phyloP scores from a whole-genome alignment of 1,284 basidiomycete genomes.

The Ceratorhiza oryzae-sativae region DNA sequence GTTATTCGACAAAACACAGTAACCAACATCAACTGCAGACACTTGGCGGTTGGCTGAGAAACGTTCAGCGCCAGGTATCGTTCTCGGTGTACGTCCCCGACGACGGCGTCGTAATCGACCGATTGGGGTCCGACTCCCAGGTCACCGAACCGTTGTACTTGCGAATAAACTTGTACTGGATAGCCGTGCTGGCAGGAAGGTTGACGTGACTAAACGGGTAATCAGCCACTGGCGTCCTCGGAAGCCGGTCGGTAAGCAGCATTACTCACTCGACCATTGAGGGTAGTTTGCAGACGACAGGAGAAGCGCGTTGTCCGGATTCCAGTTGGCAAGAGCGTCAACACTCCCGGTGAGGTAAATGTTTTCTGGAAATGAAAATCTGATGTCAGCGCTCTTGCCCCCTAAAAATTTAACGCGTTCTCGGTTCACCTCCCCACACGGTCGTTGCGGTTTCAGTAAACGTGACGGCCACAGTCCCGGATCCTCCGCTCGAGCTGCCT shows the following conservation, averaged over 20 bases:
- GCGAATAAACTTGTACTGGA: slow-evolving; percentile 77
- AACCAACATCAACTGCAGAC: not conserved
- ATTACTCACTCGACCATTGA: slow-evolving; percentile 6
- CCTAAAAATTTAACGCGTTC: not conserved
- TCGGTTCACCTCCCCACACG: slow-evolving; percentile 54
- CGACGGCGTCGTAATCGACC: slow-evolving; percentile 51
- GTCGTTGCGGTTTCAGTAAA: slow-evolving; percentile 54
- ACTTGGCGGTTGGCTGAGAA: not conserved
- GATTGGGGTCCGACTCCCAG: slow-evolving; percentile 71
- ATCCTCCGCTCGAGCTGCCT: slow-evolving; percentile 46
- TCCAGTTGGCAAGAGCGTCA: slow-evolving; percentile 66
- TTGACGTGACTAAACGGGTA: slow-evolving; percentile 55
- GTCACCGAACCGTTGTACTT: slow-evolving; percentile 63
- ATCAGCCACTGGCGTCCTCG: not conserved
- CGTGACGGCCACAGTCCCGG: slow-evolving; percentile 36
- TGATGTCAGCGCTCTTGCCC: slow-evolving; percentile 47
- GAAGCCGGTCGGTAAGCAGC: not conserved
- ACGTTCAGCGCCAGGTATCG: slow-evolving; percentile 41
- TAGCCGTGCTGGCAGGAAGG: slow-evolving; percentile 60
- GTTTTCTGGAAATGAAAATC: slow-evolving; percentile 49
- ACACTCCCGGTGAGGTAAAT: slow-evolving; percentile 74
- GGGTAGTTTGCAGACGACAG: slow-evolving; percentile 48
- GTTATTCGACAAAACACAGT: not conserved
- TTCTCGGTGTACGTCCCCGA: slow-evolving; percentile 38
- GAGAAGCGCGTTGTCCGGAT: slow-evolving; percentile 62